Evolutionary conservation across 2,329 filamentous ascomycete species (phyloP), one percentile per base, ranked within the genome.

Genomic region (Penicillium frequentans): DNA sequence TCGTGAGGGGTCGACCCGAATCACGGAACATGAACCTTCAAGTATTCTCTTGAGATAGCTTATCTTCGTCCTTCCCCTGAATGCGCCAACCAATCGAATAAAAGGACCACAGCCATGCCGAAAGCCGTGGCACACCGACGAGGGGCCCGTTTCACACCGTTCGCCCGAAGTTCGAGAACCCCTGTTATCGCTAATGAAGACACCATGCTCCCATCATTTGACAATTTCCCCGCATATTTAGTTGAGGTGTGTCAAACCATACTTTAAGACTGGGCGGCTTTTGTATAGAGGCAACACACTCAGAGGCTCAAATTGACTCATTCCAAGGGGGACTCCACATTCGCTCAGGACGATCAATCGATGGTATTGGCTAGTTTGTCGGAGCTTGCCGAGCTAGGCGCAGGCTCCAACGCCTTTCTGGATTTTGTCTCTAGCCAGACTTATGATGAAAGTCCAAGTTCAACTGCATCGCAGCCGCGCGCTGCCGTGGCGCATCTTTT

Each of bases 401-500:
- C 23, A 27, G 27, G 23, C 21, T 39, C 48, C 23, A 50, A 39
- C 24, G 13, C 26, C 16, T 50, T 50, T 27, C 23, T 50, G 13
- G 48, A 50, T 14, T 29, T 50, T 42, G 37, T 23, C 24, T 37
- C 33, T 9, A 33, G 33, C 14, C 33, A 24, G 16, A 42, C 21
- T 2, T 50, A 50, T 42, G 33, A 19, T 13, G 33, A 50, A 23
- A 39, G 21, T 39, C 37, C 48, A 21, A 50, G 33, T 14, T 50
- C 48, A 10, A 50, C 48, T 14, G 24, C 33, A 26, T 39, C 48
- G n/a, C 48, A 50, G 24, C 24, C 48, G 14, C 48, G 48, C 23
- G 23, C 48, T 14, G 31, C 48, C 8, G 48, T 50, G 33, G 59
- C 57, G n/a, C 62, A 64, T 46, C 51, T 65, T 3, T 67, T 65